Evolutionary conservation across 2,329 filamentous ascomycete genomes (phyloP).

Genomic region (Alternaria burnsii): DNA sequence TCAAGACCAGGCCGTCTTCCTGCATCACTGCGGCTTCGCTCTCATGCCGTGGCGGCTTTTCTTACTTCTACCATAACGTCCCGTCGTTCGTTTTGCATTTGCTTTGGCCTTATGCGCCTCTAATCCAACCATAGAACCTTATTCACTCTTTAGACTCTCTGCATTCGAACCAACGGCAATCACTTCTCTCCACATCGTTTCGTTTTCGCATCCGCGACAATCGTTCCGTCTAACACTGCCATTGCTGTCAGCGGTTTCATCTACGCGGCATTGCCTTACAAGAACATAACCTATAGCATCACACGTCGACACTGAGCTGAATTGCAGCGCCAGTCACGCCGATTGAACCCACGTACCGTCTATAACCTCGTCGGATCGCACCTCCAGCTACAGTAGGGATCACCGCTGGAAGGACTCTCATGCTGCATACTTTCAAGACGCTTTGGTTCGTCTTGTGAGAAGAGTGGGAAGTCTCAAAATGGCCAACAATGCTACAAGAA

Average conservation of each 20-base stretch:
- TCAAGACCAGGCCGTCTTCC: constrained; percentile 34
- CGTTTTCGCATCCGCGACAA: constrained; percentile 28
- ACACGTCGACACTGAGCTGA: constrained; percentile 16
- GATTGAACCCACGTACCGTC: constrained; percentile 9
- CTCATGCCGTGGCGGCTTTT: constrained; percentile 38
- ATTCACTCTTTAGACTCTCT: constrained; percentile 31
- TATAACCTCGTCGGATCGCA: constrained; percentile 2
- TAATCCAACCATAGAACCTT: constrained; percentile 31
- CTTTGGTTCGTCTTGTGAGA: constrained; percentile 33
- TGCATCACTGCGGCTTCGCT: constrained; percentile 29
- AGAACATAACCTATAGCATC: constrained; percentile 17
- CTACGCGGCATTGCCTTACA: constrained; percentile 9
- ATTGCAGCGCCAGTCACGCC: constrained; percentile 17
- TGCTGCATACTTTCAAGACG: constrained; percentile 29
- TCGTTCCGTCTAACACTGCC: constrained; percentile 23
- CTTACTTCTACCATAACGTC: constrained; percentile 37
- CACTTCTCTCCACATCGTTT: constrained; percentile 27
- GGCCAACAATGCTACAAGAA: constrained; percentile 36
- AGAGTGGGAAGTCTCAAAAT: constrained; percentile 7
- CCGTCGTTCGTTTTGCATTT: constrained; percentile 34
- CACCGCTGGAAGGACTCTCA: constrained; percentile 24
- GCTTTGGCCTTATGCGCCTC: constrained; percentile 32
- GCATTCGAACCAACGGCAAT: constrained; percentile 21
- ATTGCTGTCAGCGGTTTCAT: constrained; percentile 5
- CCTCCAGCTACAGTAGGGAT: constrained; percentile 1